Conservation (phyloP, 169 alveolate species). For the Plasmodium gonderi region DNA sequence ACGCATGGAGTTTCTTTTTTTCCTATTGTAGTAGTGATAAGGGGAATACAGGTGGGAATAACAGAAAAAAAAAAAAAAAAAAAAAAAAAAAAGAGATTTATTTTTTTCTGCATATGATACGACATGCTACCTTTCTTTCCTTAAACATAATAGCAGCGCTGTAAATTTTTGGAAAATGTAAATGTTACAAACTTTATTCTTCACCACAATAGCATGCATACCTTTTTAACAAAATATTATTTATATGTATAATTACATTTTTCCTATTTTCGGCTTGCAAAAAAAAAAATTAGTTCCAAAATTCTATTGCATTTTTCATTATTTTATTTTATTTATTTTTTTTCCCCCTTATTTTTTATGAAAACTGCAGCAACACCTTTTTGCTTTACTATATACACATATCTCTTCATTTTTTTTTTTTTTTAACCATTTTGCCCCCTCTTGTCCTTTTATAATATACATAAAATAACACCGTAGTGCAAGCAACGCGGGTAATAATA, state of each 20-base stretch:
- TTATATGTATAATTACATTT: not conserved
- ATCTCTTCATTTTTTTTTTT: not conserved
- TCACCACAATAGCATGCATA: not conserved
- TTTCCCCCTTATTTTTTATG: not conserved
- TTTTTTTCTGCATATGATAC: not conserved
- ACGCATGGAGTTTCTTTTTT: not conserved
- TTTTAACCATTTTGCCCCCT: not conserved
- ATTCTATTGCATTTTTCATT: slow-evolving; percentile 10
- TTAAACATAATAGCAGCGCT: not conserved
- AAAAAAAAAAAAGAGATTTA: too few relatives aligned
- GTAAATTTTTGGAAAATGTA: not conserved
- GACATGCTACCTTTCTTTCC: not conserved
- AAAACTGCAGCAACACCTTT: not conserved
- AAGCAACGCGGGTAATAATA: not conserved
- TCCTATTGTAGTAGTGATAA: not conserved
- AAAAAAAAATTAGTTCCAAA: not conserved
- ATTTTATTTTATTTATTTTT: not conserved
- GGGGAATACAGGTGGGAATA: not conserved
- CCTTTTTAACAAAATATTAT: not conserved
- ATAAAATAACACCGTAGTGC: not conserved
- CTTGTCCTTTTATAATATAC: too few relatives aligned
- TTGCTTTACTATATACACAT: too few relatives aligned
- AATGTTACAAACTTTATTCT: not conserved
- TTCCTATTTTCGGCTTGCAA: not conserved
- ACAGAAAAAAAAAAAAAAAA: too few relatives aligned